Evolutionary conservation across 345 rosid species (phyloP), one percentile per base, ranked within the genome.

Genomic region (Fremontodendron californicum): DNA sequence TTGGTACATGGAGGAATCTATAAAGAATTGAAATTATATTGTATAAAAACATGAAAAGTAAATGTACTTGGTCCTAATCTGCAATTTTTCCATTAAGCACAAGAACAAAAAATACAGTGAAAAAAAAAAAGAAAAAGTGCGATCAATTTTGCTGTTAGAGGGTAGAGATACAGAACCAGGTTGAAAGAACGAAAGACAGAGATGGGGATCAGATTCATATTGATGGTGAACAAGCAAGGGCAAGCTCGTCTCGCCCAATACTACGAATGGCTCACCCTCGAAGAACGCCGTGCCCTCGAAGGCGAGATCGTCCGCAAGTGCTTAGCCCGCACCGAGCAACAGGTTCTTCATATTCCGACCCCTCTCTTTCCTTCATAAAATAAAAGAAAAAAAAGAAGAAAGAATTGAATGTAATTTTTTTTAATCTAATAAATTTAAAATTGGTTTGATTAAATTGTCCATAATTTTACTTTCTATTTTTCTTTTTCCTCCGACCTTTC

Each of bases 231-330:
- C 93, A 93, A 96, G 84, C 98, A 96, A 87, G 98, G 99, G 8
- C 99, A 96, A 83, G 92, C 99, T 27, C 97, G 97, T 71, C 91
- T 96, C 1, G 98, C 99, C 73, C 99, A 94, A 75, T 94, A 96
- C 86, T 96, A 96, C 82, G 99, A 94, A 71, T 96, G 98, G 98
- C 93, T 96, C 23, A 94, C 95, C 55, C 97, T 94, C 52, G 99
- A 94, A 75, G 99, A 96, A 83, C 91, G 97, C 62, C 97, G 99
- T 16, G 98, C 98, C 52, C 97, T 96, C 33, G 98, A 96, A 79
- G 99, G 98, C 81, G 99, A 96, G 78, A 96, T 93, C 84, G 99
- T 96, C 66, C 98, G 99, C 85, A 96, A 96, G 84, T 96, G 99
- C 83, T 97, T 96, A 82, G 98, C 99, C 43, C 98, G 98, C 85